Evolutionary conservation across 805 yeast species (phyloP), one percentile per base, ranked within the genome.

Genomic region (Candida chauliodis): DNA sequence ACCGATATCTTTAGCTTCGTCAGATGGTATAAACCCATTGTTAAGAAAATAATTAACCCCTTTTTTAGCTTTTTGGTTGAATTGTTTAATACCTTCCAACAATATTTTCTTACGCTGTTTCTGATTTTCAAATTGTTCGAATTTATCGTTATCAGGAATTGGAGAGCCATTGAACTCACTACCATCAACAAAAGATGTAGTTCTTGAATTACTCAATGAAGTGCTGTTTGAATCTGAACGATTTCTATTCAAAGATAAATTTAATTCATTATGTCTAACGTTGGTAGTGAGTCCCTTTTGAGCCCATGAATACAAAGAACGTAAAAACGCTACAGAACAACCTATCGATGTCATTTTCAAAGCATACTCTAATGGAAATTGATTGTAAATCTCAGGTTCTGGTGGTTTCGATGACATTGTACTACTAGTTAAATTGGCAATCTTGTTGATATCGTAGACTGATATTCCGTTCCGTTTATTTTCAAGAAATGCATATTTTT

Each of bases 301-400:
- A 9, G 95, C 85, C 96, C 97, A 90, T 2, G 87, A 73, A 50
- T 84, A 74, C 31, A 93, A 69, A 0, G 96, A 86, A 49, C 87
- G 69, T 51, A 95, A 69, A 33, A 89, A 82, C 2, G 89, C 84
- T 10, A 91, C 93, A 30, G 89, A 73, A 44, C 91, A 82, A 35
- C 78, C 79, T 41, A 95, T 71, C 0, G 98, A 78, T 1, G 80
- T 76, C 74, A 89, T 79, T 50, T 90, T 89, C 56, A 91, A 67
- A 1, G 90, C 87, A 56, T 83, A 90, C 44, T 87, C 96, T 22
- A 83, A 66, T 3, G 96, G 95, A 52, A 76, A 84, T 22, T 55
- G 59, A 45, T 50, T 64, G 22, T 63, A 63, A n/a, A 68, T 56
- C 36, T 78, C 85, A 1, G 79, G 78, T 37, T 75, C 75, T 1